phyloP scores from a whole-genome alignment of 78 protist genomes.

The Dictyostelium purpureum region DNA sequence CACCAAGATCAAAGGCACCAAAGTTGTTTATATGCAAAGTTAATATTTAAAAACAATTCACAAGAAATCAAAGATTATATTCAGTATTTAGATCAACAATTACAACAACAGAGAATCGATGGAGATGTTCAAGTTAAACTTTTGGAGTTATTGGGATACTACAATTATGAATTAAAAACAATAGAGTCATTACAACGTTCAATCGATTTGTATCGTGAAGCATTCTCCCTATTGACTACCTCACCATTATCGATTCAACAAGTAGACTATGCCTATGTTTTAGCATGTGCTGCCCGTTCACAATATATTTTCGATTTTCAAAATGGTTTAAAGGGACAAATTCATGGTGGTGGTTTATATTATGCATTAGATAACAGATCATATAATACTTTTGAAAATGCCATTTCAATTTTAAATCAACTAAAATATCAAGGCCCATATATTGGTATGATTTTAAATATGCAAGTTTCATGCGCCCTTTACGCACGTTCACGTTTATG shows the following conservation, averaged over 20 bases:
- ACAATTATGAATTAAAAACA: neutral
- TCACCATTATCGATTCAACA: neutral
- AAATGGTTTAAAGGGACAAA: neutral
- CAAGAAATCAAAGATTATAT: neutral
- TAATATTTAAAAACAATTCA: neutral
- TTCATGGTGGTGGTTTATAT: too few relatives aligned
- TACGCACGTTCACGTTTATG: too few relatives aligned
- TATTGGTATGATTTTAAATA: neutral
- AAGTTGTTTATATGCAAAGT: neutral
- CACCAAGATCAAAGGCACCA: slow-evolving; percentile 6
- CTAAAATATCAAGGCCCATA: neutral
- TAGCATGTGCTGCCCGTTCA: neutral
- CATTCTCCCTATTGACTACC: neutral
- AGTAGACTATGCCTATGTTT: neutral
- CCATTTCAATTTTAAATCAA: neutral
- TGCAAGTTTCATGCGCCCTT: neutral
- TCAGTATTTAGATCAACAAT: neutral
- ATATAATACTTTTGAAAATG: neutral
- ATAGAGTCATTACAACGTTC: neutral
- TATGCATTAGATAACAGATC: too few relatives aligned
- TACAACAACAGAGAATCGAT: too few relatives aligned
- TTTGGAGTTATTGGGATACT: neutral
- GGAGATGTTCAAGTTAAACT: neutral
- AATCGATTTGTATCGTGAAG: neutral
- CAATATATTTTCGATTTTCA: neutral